These are phyloP conservation scores for Scytalidium sp. DNA, from an alignment of 2,329 filamentous ascomycete species.

Conservation along the genomic window DNA sequence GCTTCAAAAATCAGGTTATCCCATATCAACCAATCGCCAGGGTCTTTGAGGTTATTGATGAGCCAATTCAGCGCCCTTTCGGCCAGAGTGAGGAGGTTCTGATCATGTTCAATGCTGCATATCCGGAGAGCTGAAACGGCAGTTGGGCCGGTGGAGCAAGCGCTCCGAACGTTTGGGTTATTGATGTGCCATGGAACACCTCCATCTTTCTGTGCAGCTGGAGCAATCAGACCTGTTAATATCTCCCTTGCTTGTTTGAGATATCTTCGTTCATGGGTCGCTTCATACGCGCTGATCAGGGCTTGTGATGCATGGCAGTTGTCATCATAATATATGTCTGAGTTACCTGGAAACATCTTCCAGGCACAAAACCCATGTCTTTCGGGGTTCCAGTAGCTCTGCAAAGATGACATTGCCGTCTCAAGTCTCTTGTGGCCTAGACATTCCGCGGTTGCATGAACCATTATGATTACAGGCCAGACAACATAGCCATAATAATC, in stretches of 20 bases:
- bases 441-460: constrained; percentile 13
- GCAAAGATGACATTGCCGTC: constrained; percentile 5
- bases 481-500: constrained; percentile 17
- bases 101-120: constrained; percentile 7
- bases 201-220: constrained; percentile 11
- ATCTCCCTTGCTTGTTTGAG: constrained; percentile 12
- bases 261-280: constrained; percentile 7
- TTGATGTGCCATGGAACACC: constrained; percentile 18
- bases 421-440: constrained; percentile 5
- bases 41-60: constrained; percentile 9
- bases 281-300: constrained; percentile 13
- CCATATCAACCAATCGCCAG: constrained; percentile 17
- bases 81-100: constrained; percentile 8
- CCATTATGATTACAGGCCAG: constrained; percentile 18
- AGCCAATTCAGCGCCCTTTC: constrained; percentile 10
- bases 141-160: constrained; percentile 15
- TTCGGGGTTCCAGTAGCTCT: constrained; percentile 16
- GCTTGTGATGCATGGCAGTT: constrained; percentile 17
- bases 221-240: constrained; percentile 11
- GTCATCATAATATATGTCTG: constrained; percentile 19
- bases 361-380: constrained; percentile 17
- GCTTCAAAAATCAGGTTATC: constrained; percentile 11
- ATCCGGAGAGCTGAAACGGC: constrained; percentile 17
- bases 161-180: constrained; percentile 11
- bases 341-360: constrained; percentile 20